A percentile compares a stretch with the other conserved stretches of the same genome.
phyloP scores from a whole-genome alignment of 257 asterid species.

The Prunella vulgaris region DNA sequence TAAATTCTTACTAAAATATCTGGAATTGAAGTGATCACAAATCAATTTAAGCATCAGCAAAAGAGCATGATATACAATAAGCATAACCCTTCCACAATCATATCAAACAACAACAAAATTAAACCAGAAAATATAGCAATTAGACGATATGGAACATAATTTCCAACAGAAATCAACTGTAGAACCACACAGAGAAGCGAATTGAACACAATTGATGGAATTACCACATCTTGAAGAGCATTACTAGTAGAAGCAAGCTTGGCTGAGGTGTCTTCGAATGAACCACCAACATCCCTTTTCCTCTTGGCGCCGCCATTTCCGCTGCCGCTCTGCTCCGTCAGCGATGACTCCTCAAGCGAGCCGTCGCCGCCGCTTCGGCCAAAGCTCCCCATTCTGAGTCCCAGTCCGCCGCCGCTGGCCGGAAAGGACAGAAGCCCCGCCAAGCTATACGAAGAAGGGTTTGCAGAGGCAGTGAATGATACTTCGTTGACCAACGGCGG shows the following conservation, averaged over 20 bases:
- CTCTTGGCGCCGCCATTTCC: constrained; percentile 42
- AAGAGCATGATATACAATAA: too few relatives aligned
- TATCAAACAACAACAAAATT: background rate
- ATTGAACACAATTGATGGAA: background rate
- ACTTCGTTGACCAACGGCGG: constrained; percentile 71
- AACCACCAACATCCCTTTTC: constrained; percentile 42
- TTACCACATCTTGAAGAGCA: constrained; percentile 52
- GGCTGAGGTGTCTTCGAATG: constrained; percentile 36
- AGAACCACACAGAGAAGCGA: background rate
- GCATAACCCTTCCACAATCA: too few relatives aligned
- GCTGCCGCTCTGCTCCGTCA: constrained; percentile 62
- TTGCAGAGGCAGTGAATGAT: constrained; percentile 62
- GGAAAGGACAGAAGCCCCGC: constrained; percentile 75
- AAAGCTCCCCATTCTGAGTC: constrained; percentile 49
- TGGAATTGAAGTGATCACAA: background rate
- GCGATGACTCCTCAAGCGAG: constrained; percentile 63
- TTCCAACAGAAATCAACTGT: background rate
- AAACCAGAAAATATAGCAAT: background rate
- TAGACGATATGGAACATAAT: background rate
- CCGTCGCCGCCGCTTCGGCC: constrained; percentile 30
- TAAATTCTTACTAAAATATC: background rate
- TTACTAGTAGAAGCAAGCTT: constrained; percentile 46
- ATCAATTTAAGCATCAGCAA: background rate
- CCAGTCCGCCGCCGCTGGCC: constrained; percentile 41
- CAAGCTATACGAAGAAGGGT: constrained; percentile 63